phyloP scores from a whole-genome alignment of 1,284 basidiomycete genomes.

The Macrocystidia cucumis region DNA sequence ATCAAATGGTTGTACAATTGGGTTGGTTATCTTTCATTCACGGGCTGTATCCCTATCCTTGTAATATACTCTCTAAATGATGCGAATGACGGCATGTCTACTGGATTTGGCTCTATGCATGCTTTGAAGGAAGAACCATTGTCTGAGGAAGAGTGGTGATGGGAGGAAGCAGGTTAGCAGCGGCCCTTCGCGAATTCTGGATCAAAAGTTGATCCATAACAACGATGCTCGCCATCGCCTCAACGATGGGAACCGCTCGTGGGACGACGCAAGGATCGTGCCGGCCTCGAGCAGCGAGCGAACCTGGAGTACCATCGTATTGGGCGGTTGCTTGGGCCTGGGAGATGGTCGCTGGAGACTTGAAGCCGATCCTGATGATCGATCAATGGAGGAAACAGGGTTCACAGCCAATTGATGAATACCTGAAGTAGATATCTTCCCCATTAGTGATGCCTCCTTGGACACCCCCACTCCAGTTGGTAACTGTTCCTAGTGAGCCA shows the following conservation, averaged over 20 bases:
- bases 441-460: slow-evolving; percentile 99
- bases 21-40: too few species aligned
- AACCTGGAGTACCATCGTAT: slow-evolving; percentile 88
- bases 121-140: slow-evolving; percentile 54
- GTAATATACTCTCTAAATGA: not conserved
- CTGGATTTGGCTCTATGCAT: not conserved
- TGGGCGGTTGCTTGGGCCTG: slow-evolving; percentile 87
- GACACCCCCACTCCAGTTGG: slow-evolving; percentile 96
- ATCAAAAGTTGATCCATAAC: slow-evolving; percentile 90
- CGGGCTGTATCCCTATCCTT: slow-evolving; percentile 4
- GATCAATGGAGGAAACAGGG: not conserved
- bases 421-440: slow-evolving; percentile 97
- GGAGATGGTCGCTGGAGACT: slow-evolving; percentile 96
- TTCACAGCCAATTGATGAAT: slow-evolving; percentile 6
- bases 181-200: slow-evolving; percentile 74
- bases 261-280: slow-evolving; percentile 99
- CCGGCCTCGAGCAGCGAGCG: slow-evolving; percentile 85
- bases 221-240: slow-evolving; percentile 95
- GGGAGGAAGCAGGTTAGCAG: slow-evolving; percentile 52
- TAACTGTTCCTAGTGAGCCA: slow-evolving; percentile 75
- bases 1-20: too few species aligned
- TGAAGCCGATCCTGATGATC: slow-evolving; percentile 80
- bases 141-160: slow-evolving; percentile 83
- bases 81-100: too few species aligned
- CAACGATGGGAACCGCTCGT: slow-evolving; percentile 95